Evolutionary conservation across 768 basidiomycete genomes (phyloP).

Genomic region (Trametes gibbosa): DNA sequence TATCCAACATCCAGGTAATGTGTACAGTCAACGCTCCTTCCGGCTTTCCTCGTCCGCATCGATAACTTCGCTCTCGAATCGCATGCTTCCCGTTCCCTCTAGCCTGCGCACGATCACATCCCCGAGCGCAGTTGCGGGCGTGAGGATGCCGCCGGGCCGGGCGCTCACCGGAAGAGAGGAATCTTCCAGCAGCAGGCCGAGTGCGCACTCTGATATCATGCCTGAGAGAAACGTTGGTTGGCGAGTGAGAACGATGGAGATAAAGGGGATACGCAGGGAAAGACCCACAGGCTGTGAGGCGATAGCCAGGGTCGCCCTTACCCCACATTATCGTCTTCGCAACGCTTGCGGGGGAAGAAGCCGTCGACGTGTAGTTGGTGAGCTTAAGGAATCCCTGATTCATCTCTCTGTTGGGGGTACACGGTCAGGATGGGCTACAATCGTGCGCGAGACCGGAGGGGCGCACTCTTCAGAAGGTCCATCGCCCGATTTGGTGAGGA

Average conservation of each 20-base stretch:
- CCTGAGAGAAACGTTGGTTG: slow-evolving; percentile 35
- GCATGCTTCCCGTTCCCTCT: slow-evolving; percentile 51
- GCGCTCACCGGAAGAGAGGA: slow-evolving; percentile 55
- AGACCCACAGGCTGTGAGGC: slow-evolving; percentile 49
- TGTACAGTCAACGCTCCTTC: slow-evolving; percentile 7
- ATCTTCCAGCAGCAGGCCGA: slow-evolving; percentile 61
- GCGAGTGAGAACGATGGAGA: slow-evolving; percentile 13
- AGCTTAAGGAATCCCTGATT: slow-evolving; percentile 58
- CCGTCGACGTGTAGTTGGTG: slow-evolving; percentile 70
- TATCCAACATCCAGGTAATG: neutral
- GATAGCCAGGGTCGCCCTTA: slow-evolving; percentile 77
- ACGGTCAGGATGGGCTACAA: neutral
- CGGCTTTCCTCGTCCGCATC: slow-evolving; percentile 5
- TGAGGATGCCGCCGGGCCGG: slow-evolving; percentile 73
- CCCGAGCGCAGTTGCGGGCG: slow-evolving; percentile 81
- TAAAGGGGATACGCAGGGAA: slow-evolving; percentile 29
- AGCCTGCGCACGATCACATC: slow-evolving; percentile 70
- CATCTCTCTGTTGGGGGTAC: slow-evolving; percentile 40
- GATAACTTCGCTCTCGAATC: slow-evolving; percentile 53
- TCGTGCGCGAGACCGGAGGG: neutral
- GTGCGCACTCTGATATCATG: slow-evolving; percentile 77
- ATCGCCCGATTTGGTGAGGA: slow-evolving; percentile 52
- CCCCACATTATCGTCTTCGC: slow-evolving; percentile 58
- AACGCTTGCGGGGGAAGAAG: slow-evolving; percentile 37
- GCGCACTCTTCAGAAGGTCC: slow-evolving; percentile 68